Evolutionary conservation across 345 rosid species (phyloP).

Genomic region (Acer saccharum): DNA sequence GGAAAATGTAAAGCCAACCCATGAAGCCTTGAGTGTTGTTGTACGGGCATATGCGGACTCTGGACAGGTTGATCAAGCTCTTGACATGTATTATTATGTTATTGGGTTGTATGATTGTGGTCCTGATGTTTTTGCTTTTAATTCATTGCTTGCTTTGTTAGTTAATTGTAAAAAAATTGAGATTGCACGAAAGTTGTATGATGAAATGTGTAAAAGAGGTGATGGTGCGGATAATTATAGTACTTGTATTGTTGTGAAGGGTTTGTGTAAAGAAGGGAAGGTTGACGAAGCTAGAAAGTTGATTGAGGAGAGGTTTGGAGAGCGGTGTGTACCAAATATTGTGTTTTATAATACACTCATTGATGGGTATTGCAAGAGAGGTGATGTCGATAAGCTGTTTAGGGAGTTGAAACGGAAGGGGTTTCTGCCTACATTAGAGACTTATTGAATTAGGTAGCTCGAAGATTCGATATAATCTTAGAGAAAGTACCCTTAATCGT

Average conservation of each 20-base stretch:
- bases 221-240: no score
- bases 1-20: conserved; percentile 47
- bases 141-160: conserved; percentile 12
- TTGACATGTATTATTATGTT: conserved; percentile 46
- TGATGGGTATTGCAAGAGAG: conserved; percentile 64
- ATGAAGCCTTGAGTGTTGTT: conserved; percentile 60
- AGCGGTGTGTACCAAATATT: conserved; percentile 73
- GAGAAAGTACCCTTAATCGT: no score
- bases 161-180: no score
- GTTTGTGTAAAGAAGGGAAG: no score
- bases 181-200: no score
- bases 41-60: conserved; percentile 57
- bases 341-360: conserved; percentile 77
- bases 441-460: conserved; percentile 28
- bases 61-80: conserved; percentile 53
- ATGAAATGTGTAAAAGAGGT: no score
- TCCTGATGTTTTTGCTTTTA: conserved; percentile 71
- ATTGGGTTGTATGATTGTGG: conserved; percentile 31
- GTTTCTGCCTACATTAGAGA: conserved; percentile 62
- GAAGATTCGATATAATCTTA: no score
- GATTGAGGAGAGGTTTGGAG: conserved; percentile 38
- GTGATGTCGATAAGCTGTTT: conserved; percentile 44
- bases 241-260: no score
- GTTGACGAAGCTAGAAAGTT: no score
- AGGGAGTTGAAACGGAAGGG: conserved; percentile 68